Conservation (phyloP, 1,139 yeast species). For the Debaryomyces sp. region DNA sequence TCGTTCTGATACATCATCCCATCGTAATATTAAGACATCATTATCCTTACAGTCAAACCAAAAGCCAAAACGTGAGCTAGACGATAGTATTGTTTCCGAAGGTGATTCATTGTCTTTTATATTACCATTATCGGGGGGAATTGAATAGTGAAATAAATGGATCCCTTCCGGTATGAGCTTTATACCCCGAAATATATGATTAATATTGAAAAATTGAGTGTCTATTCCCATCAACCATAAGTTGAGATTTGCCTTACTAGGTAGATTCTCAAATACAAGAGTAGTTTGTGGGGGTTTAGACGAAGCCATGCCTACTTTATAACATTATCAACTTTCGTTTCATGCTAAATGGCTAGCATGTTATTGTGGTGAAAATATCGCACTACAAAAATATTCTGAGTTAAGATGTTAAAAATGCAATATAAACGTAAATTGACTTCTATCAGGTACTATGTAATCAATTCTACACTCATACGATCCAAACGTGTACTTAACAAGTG, state of each 20-base stretch:
- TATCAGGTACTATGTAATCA: slow-evolving; percentile 25
- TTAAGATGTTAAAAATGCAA: not conserved
- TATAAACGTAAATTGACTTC: not conserved
- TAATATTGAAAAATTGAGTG: slow-evolving; percentile 29
- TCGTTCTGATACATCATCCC: slow-evolving; percentile 10
- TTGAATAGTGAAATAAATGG: slow-evolving; percentile 33
- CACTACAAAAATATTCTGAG: not conserved
- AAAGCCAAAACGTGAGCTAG: slow-evolving; percentile 27
- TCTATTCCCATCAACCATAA: slow-evolving; percentile 33
- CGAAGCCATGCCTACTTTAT: slow-evolving; percentile 9
- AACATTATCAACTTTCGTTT: not conserved
- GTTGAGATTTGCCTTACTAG: slow-evolving; percentile 14
- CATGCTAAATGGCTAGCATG: not conserved
- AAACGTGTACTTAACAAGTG: slow-evolving; percentile 13
- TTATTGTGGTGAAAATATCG: not conserved
- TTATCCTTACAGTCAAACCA: slow-evolving; percentile 28
- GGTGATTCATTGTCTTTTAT: slow-evolving; percentile 7
- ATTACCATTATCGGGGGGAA: slow-evolving; percentile 14
- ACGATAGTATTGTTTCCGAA: slow-evolving; percentile 4
- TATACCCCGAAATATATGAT: slow-evolving; percentile 25
- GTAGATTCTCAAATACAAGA: slow-evolving; percentile 20
- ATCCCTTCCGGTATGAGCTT: slow-evolving; percentile 29
- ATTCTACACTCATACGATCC: slow-evolving; percentile 29
- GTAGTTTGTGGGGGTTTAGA: slow-evolving; percentile 29
- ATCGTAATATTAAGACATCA: slow-evolving; percentile 20